Evolutionary conservation across 768 basidiomycete genomes (phyloP).

Genomic region (Ramaria sp.): DNA sequence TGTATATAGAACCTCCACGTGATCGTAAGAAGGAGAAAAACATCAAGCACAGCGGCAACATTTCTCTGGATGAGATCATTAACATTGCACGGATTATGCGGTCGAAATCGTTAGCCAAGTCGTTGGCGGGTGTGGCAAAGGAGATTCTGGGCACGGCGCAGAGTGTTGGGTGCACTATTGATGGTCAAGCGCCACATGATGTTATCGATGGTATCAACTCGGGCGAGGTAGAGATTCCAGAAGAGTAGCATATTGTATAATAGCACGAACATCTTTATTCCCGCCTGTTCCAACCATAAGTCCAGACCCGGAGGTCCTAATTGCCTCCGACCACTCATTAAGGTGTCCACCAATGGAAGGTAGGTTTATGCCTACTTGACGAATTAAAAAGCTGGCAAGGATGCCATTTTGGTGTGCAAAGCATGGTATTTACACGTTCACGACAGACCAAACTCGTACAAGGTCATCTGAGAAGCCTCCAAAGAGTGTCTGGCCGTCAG

Average conservation of each 20-base stretch:
- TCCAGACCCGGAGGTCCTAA: no score
- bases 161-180: slow-evolving; percentile 93
- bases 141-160: slow-evolving; percentile 98
- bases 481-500: slow-evolving; percentile 95
- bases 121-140: slow-evolving; percentile 80
- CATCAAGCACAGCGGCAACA: slow-evolving; percentile 96
- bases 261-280: no score
- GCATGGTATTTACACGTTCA: slow-evolving; percentile 7
- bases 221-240: slow-evolving; percentile 78
- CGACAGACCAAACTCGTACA: slow-evolving; percentile 85
- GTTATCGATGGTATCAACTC: slow-evolving; percentile 80
- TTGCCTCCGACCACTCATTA: no score
- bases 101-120: slow-evolving; percentile 88
- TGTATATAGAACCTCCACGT: slow-evolving; percentile 78
- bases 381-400: no score
- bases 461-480: slow-evolving; percentile 95
- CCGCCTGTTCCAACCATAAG: no score
- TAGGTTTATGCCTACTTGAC: no score
- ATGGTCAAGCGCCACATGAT: slow-evolving; percentile 88
- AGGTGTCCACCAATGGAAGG: no score
- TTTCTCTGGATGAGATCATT: slow-evolving; percentile 86
- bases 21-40: slow-evolving; percentile 99
- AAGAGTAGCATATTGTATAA: slow-evolving; percentile 46
- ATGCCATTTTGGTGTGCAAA: no score
- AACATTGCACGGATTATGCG: slow-evolving; percentile 96